Evolutionary conservation across 805 yeast species (phyloP).

Genomic region (Ogataea trehaloabstinens): DNA sequence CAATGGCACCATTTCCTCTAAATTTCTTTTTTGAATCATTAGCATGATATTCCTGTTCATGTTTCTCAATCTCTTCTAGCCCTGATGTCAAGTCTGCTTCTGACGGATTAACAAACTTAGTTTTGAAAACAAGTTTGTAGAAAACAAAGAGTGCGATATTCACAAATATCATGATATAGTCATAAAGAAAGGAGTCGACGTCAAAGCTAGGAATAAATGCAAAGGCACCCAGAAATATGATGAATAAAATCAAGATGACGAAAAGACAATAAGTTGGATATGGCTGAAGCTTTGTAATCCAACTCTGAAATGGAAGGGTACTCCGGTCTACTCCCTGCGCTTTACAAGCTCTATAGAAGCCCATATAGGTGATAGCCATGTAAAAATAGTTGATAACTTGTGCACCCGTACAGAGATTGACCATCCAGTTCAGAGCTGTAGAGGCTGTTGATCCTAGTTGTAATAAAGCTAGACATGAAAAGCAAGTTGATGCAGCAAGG

Average conservation of each 20-base stretch:
- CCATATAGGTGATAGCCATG: constrained; percentile 50
- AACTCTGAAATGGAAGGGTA: constrained; percentile 45
- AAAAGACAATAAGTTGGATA: constrained; percentile 27
- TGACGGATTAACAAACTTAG: constrained; percentile 38
- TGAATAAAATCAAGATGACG: constrained; percentile 34
- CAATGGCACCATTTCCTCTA: too few species aligned
- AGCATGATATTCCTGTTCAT: too few species aligned
- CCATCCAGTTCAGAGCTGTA: constrained; percentile 31
- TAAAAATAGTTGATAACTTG: constrained; percentile 28
- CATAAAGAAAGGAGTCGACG: constrained; percentile 41
- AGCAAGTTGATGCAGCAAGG: constrained; percentile 31
- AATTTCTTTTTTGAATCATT: too few species aligned
- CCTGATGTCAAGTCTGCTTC: constrained; percentile 48
- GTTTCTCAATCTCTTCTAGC: constrained; percentile 47
- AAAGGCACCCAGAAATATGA: constrained; percentile 38
- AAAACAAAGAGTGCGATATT: constrained; percentile 34
- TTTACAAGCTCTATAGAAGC: constrained; percentile 60
- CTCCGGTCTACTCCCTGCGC: constrained; percentile 53
- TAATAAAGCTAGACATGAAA: constrained; percentile 29
- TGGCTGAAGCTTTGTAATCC: constrained; percentile 43
- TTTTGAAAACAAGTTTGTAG: constrained; percentile 39
- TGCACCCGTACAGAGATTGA: constrained; percentile 29
- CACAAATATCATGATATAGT: constrained; percentile 42
- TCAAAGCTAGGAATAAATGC: constrained; percentile 39
- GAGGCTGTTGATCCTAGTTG: constrained; percentile 35